These are phyloP conservation scores for Lipomyces oligophaga DNA, from an alignment of 805 yeast genomes.

Conservation along the genomic window DNA sequence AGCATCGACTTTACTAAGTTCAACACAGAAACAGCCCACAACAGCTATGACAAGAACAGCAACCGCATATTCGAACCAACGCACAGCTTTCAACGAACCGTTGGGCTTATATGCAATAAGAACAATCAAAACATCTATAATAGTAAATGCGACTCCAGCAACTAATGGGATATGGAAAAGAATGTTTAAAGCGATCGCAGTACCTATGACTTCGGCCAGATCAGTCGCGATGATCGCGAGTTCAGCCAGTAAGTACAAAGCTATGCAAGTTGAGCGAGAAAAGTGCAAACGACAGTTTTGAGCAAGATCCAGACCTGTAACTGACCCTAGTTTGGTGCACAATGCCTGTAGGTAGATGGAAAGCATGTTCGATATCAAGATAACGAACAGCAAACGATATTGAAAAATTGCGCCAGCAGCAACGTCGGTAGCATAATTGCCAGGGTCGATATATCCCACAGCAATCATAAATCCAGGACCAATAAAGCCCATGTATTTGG, in stretches of 20 bases:
- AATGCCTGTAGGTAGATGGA: conserved; percentile 84
- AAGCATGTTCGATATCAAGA: conserved; percentile 73
- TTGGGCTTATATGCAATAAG: conserved; percentile 83
- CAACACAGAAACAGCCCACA: conserved; percentile 78
- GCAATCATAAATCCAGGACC: conserved; percentile 96
- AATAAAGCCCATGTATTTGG: conserved; percentile 60
- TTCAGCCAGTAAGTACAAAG: conserved; percentile 76
- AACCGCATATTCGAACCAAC: conserved; percentile 80
- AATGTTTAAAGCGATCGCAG: conserved; percentile 88
- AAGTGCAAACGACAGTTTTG: conserved; percentile 76
- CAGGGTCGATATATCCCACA: conserved; percentile 97
- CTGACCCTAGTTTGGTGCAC: conserved; percentile 86
- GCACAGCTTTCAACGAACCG: conserved; percentile 71
- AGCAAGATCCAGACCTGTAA: conserved; percentile 90
- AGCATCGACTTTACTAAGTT: conserved; percentile 58
- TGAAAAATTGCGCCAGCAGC: conserved; percentile 88
- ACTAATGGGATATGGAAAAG: conserved; percentile 74
- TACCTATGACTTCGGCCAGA: conserved; percentile 96
- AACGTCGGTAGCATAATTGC: conserved; percentile 92
- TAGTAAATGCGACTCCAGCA: conserved; percentile 79
- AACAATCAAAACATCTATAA: conserved; percentile 79
- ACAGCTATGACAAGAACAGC: conserved; percentile 74
- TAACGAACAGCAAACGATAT: conserved; percentile 72
- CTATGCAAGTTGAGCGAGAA: conserved; percentile 47
- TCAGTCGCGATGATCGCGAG: conserved; percentile 92